Percentiles rank a stretch among this genome's conserved stretches.
Conservation (phyloP, 495 filamentous ascomycete genomes). For the Penicillium pulvis region DNA sequence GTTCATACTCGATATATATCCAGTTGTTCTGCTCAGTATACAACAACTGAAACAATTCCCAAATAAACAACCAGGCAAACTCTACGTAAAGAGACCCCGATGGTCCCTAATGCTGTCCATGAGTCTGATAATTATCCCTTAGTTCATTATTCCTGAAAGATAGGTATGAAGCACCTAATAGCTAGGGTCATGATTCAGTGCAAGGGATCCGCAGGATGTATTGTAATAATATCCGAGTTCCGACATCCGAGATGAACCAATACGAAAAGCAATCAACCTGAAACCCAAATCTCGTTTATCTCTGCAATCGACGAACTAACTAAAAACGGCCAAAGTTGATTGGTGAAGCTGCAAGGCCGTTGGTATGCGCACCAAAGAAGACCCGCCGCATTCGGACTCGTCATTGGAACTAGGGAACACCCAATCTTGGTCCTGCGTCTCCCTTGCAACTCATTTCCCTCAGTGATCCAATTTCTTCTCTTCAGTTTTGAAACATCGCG, state of each 20-base stretch:
- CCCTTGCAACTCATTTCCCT: neutral
- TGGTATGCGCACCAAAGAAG: slow-evolving; percentile 50
- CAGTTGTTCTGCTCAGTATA: too few species aligned
- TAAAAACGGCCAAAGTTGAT: neutral
- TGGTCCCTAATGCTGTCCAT: too few species aligned
- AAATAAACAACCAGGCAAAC: too few species aligned
- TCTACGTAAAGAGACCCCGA: too few species aligned
- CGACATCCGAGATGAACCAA: slow-evolving; percentile 1
- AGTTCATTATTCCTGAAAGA: too few species aligned
- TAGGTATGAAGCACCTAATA: too few species aligned
- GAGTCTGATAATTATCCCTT: too few species aligned
- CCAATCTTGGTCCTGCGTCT: slow-evolving; percentile 3
- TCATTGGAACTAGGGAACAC: neutral
- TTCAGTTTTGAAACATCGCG: neutral
- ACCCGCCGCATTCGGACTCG: slow-evolving; percentile 52
- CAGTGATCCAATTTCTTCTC: neutral
- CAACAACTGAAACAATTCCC: too few species aligned
- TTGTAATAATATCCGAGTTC: neutral
- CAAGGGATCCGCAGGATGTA: neutral
- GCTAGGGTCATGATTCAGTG: neutral
- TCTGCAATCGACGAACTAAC: slow-evolving; percentile 3
- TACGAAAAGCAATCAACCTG: neutral
- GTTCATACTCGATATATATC: too few species aligned
- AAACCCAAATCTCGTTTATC: slow-evolving; percentile 5
- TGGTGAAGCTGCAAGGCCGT: slow-evolving; percentile 1